These are phyloP conservation scores for Roridomyces roridus DNA, from an alignment of 768 basidiomycete species.

Conservation along the genomic window DNA sequence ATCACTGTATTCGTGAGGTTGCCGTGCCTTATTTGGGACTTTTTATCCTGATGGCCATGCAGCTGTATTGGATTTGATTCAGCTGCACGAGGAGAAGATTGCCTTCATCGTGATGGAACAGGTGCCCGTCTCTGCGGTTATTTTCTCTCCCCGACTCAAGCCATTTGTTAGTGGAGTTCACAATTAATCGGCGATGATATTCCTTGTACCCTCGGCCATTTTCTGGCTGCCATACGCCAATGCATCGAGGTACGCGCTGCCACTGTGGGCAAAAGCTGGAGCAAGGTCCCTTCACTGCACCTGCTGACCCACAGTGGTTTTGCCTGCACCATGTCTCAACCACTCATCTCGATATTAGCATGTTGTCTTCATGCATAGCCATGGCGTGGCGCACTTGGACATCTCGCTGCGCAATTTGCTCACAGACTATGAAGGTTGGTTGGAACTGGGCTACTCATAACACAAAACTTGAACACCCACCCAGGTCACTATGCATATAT, in stretches of 20 bases:
- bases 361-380: constrained; percentile 70
- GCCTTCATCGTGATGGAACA: constrained; percentile 78
- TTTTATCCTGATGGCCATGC: constrained; percentile 17
- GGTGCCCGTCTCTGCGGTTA: neutral
- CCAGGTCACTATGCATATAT: constrained; percentile 66
- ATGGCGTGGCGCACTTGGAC: constrained; percentile 72
- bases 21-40: neutral
- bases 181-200: constrained; percentile 56
- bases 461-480: neutral
- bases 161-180: constrained; percentile 63
- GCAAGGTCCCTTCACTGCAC: too few species aligned
- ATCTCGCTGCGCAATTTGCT: constrained; percentile 74
- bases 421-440: constrained; percentile 59
- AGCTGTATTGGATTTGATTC: constrained; percentile 74
- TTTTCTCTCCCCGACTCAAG: neutral
- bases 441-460: neutral
- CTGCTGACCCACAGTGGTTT: too few species aligned
- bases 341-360: constrained; percentile 49
- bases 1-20: constrained; percentile 77
- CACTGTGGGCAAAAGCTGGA: too few species aligned
- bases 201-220: constrained; percentile 57
- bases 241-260: constrained; percentile 80
- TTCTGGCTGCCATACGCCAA: constrained; percentile 65
- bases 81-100: constrained; percentile 54
- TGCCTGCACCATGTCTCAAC: too few species aligned